Conservation (phyloP, 495 filamentous ascomycete genomes). For the Talaromyces ruber region DNA sequence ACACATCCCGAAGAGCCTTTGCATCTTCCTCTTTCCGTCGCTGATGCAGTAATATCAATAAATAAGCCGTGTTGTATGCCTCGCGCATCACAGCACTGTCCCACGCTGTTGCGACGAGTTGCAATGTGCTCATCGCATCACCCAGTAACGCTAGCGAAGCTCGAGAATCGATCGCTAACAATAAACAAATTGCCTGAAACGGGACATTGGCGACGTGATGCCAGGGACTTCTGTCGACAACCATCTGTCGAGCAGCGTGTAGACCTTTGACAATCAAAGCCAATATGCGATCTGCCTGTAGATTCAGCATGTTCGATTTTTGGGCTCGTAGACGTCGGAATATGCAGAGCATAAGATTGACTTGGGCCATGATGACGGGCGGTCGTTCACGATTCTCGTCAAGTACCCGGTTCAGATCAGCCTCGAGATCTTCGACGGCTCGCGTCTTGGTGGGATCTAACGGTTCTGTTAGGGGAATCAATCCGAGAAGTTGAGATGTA, state of each 20-base stretch:
- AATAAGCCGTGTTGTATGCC: conserved; percentile 34
- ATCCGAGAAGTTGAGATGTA: conserved; percentile 26
- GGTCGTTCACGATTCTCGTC: conserved; percentile 22
- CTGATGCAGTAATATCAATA: conserved; percentile 31
- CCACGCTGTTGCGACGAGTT: conserved; percentile 28
- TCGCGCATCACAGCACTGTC: conserved; percentile 37
- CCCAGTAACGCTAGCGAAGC: conserved; percentile 34
- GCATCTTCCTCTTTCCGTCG: conserved; percentile 32
- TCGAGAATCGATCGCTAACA: conserved; percentile 39
- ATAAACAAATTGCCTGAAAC: conserved; percentile 42
- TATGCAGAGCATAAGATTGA: conserved; percentile 63
- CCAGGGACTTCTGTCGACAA: conserved; percentile 32
- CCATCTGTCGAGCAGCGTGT: conserved; percentile 24
- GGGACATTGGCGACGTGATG: conserved; percentile 43
- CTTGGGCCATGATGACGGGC: conserved; percentile 32
- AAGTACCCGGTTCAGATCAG: conserved; percentile 14
- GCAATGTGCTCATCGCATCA: conserved; percentile 37
- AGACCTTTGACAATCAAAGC: conserved; percentile 18
- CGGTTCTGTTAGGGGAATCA: conserved; percentile 26
- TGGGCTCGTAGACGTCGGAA: conserved; percentile 69
- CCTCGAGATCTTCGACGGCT: conserved; percentile 21
- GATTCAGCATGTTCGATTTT: conserved; percentile 48
- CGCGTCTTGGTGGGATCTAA: conserved; percentile 23
- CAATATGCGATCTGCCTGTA: conserved; percentile 50
- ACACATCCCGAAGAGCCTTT: conserved; percentile 19